These are phyloP conservation scores for Fusarium oligoseptatum DNA, from an alignment of 2,329 filamentous ascomycete genomes.

Conservation along the genomic window DNA sequence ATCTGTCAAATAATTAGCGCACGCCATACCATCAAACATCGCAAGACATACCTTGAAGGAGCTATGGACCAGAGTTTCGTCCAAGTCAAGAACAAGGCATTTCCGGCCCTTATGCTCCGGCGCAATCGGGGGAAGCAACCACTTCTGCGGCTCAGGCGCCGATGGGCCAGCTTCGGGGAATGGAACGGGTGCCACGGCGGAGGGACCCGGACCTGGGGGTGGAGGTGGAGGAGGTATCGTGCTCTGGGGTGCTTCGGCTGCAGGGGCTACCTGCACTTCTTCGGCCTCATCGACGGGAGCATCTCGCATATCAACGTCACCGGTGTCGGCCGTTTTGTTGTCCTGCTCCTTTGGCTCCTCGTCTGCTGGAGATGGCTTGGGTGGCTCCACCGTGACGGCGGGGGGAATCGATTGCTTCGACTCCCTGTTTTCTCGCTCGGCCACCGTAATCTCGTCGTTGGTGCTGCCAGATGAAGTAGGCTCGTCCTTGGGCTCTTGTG, in stretches of 20 bases:
- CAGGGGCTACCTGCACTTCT: slow-evolving; percentile 56
- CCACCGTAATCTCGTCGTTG: slow-evolving; percentile 61
- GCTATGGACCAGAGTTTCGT: slow-evolving; percentile 97
- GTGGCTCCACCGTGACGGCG: slow-evolving; percentile 61
- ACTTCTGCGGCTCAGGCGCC: slow-evolving; percentile 66
- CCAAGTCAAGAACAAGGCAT: slow-evolving; percentile 93
- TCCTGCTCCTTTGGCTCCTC: slow-evolving; percentile 46
- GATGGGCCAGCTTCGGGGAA: slow-evolving; percentile 58
- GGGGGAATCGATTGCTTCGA: slow-evolving; percentile 59
- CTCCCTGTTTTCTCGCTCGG: slow-evolving; percentile 60
- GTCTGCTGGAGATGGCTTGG: slow-evolving; percentile 44
- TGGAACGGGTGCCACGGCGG: slow-evolving; percentile 56
- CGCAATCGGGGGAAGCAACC: slow-evolving; percentile 84
- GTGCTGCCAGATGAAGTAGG: slow-evolving; percentile 61
- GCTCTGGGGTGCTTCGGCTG: slow-evolving; percentile 52
- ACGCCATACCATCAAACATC: not conserved
- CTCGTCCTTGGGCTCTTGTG: slow-evolving; percentile 58
- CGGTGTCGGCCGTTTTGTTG: slow-evolving; percentile 63
- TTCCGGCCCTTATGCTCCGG: slow-evolving; percentile 89
- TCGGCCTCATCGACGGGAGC: slow-evolving; percentile 65
- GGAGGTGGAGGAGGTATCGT: slow-evolving; percentile 62
- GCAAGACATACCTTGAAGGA: slow-evolving; percentile 86
- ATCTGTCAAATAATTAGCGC: slow-evolving; percentile 70
- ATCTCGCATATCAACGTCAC: slow-evolving; percentile 78
- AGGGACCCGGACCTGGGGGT: slow-evolving; percentile 61